Base-by-base conservation (phyloP, 768 basidiomycete genomes). In the Gautieria morchelliformis region DNA sequence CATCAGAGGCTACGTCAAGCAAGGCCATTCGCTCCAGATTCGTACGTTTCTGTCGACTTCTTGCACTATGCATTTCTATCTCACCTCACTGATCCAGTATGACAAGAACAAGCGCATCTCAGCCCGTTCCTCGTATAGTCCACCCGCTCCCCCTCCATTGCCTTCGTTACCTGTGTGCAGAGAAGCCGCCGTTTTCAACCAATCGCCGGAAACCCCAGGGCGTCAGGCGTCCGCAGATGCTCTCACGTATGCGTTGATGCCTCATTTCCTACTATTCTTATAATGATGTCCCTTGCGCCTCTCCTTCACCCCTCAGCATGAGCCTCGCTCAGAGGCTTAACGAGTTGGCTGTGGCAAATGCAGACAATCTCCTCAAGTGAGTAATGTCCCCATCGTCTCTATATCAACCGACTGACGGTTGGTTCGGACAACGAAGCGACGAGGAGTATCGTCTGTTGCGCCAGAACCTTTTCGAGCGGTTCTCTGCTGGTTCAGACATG, bases 361-460 rank as follows among this genome's bases (percentile, higher is more conserved):
- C 84, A 6, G 83, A 92, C 64, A 89, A 89, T 32, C 74, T 92
- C 51, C 74, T 92, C 53, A 82, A 81, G 88, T 87, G 66, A 64
- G 82, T 46, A 12, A 42, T 9, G 5, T 52, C 12, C 27, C 20
- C 20, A 15, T 32, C 41, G 15, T 49, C 35, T 37, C 35, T 9
- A 14, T 33, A 20, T 19, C 32, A 52, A 20, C 27, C 27, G 58
- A 22, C 41, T 45, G 19, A 46, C 32, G 12, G 12, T 20, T 9
- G 35, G 49, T 40, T 33, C 55, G 30, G 17, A 46, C 58, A 51
- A 27, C 52, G 8, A 68, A 92, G 90, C 66, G 87, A 92, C 69
- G 87, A 91, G 62, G 90, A 90, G 66, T 92, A 92, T 67, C 83
- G 89, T 52, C 68, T 92, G 44, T 77, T 93, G 12, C 83, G 90